Conservation (phyloP, 352 stramenopile genomes). For the Phytophthora tubulina region DNA sequence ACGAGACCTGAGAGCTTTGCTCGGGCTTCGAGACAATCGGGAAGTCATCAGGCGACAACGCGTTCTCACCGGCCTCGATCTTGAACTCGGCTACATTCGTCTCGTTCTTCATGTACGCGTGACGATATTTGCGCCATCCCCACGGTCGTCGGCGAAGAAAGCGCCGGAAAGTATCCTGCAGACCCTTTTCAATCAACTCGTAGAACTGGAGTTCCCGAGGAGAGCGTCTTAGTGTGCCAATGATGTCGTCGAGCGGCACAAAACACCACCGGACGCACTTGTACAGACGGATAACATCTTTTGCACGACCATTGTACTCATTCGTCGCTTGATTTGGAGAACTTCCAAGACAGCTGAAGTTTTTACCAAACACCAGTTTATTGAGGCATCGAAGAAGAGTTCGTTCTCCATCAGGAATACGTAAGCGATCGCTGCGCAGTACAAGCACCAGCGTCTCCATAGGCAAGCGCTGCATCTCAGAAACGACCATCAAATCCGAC, state of each 20-base stretch:
- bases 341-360: constrained; percentile 26
- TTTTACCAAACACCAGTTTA: constrained; percentile 51
- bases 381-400: constrained; percentile 57
- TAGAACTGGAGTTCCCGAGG: constrained; percentile 63
- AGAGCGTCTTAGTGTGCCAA: constrained; percentile 51
- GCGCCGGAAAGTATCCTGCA: constrained; percentile 39
- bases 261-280: constrained; percentile 77
- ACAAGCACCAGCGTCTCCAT: constrained; percentile 71
- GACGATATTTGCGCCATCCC: constrained; percentile 40
- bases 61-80: constrained; percentile 64
- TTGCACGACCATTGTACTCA: constrained; percentile 43
- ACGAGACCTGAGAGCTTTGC: constrained; percentile 18
- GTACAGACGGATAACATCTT: constrained; percentile 62
- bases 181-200: constrained; percentile 56
- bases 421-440: constrained; percentile 68
- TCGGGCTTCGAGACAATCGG: constrained; percentile 1
- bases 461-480: constrained; percentile 56
- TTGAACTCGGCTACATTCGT: constrained; percentile 66
- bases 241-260: constrained; percentile 66
- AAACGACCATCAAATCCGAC: constrained; percentile 43
- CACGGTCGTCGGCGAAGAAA: constrained; percentile 41
- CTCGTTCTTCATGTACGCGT: constrained; percentile 45
- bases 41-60: constrained; percentile 39
- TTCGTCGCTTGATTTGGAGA: constrained; percentile 9
- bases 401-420: constrained; percentile 63